These are phyloP conservation scores for Pseudocercospora musae DNA, from an alignment of 2,329 filamentous ascomycete genomes.

Conservation along the genomic window DNA sequence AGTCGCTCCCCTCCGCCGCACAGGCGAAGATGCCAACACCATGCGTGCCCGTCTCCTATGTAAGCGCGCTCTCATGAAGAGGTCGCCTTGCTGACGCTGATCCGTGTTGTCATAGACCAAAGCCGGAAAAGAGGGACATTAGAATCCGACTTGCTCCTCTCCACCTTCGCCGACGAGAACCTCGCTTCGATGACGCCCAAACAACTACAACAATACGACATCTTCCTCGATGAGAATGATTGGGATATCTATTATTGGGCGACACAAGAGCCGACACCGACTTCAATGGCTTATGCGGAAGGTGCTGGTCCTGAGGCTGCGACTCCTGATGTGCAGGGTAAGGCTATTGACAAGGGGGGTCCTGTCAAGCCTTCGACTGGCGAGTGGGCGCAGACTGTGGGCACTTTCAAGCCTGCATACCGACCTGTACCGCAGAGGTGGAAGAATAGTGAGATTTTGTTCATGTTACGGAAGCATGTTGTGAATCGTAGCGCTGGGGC, in stretches of 20 bases:
- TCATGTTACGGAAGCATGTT: slow-evolving; percentile 76
- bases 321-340: slow-evolving; percentile 44
- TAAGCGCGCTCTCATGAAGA: slow-evolving; percentile 33
- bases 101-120: slow-evolving; percentile 63
- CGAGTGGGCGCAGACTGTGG: slow-evolving; percentile 96
- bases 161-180: slow-evolving; percentile 83
- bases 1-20: slow-evolving; percentile 82
- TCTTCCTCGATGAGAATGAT: slow-evolving; percentile 96
- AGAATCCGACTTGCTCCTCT: slow-evolving; percentile 92
- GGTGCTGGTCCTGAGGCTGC: slow-evolving; percentile 47
- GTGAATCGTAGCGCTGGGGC: slow-evolving; percentile 63
- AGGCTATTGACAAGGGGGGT: slow-evolving; percentile 26
- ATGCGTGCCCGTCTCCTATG: slow-evolving; percentile 84
- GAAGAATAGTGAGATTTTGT: slow-evolving; percentile 76
- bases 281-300: slow-evolving; percentile 57
- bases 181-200: slow-evolving; percentile 68
- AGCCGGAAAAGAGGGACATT: slow-evolving; percentile 93
- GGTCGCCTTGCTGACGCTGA: slow-evolving; percentile 30
- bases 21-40: slow-evolving; percentile 78
- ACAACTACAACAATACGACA: slow-evolving; percentile 81
- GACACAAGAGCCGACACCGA: slow-evolving; percentile 71
- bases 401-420: slow-evolving; percentile 91
- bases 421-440: slow-evolving; percentile 83
- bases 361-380: slow-evolving; percentile 54
- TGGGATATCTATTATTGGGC: slow-evolving; percentile 99